Conservation (phyloP, 2,329 filamentous ascomycete species). For the Verticillium nubilum region DNA sequence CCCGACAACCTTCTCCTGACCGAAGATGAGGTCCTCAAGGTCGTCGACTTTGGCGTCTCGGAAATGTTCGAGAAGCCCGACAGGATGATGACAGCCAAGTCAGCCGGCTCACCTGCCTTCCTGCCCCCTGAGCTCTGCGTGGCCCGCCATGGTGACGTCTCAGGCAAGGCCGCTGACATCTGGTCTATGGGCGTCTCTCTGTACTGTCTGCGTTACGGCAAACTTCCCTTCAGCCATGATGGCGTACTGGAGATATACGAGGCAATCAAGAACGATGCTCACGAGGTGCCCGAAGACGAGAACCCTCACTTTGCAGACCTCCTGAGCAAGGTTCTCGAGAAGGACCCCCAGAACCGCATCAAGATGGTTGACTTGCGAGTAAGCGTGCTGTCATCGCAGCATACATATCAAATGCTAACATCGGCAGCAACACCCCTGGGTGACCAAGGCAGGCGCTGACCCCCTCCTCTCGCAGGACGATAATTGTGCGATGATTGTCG, state of each 20-base stretch:
- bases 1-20: conserved; percentile 93
- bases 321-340: conserved; percentile 70
- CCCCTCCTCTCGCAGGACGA: conserved; percentile 74
- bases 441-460: conserved; percentile 75
- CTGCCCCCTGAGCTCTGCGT: conserved; percentile 90
- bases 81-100: conserved; percentile 87
- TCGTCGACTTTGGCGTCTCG: conserved; percentile 98
- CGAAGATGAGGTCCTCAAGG: conserved; percentile 87
- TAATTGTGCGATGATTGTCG: conserved; percentile 76
- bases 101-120: conserved; percentile 91
- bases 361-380: conserved; percentile 78
- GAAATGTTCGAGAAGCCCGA: conserved; percentile 86
- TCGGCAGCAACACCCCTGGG: conserved; percentile 81
- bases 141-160: conserved; percentile 78
- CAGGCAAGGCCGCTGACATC: conserved; percentile 85
- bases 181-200: conserved; percentile 98
- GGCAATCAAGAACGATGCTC: conserved; percentile 69
- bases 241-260: conserved; percentile 85
- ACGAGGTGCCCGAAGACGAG: conserved; percentile 57
- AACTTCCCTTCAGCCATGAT: conserved; percentile 76
- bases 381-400: conserved; percentile 50
- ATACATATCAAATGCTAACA: conserved; percentile 23
- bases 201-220: conserved; percentile 86
- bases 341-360: conserved; percentile 78
- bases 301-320: conserved; percentile 69